phyloP scores from a whole-genome alignment of 805 yeast species.

The Saccharomyces kudriavzevii region DNA sequence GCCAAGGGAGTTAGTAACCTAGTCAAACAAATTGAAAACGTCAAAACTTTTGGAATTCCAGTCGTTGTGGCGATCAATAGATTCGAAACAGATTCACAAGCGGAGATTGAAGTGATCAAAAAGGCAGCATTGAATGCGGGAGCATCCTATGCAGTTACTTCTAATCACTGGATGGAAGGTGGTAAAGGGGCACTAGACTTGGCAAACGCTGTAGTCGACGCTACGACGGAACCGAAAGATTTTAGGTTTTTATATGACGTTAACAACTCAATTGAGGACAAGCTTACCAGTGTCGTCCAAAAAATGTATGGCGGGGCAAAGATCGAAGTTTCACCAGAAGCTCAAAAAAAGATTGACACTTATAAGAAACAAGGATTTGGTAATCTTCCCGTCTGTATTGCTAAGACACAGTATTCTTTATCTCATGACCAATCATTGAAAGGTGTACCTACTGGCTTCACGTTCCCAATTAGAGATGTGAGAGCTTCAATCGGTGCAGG shows the following conservation, averaged over 20 bases:
- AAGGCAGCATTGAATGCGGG: constrained; percentile 84
- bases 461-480: constrained; percentile 88
- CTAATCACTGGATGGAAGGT: constrained; percentile 95
- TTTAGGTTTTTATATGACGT: constrained; percentile 64
- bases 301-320: constrained; percentile 90
- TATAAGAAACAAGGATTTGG: constrained; percentile 85
- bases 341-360: constrained; percentile 69
- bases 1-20: constrained; percentile 77
- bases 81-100: constrained; percentile 72
- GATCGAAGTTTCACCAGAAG: constrained; percentile 75
- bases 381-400: constrained; percentile 89
- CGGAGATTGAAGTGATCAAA: constrained; percentile 72
- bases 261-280: constrained; percentile 67
- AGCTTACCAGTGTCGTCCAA: constrained; percentile 68
- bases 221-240: constrained; percentile 48
- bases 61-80: constrained; percentile 92
- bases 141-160: constrained; percentile 81
- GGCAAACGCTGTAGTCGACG: constrained; percentile 75
- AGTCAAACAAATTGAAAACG: constrained; percentile 83
- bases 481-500: constrained; percentile 96
- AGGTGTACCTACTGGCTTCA: constrained; percentile 93
- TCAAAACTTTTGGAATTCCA: constrained; percentile 76
- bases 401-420: constrained; percentile 93
- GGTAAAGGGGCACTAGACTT: constrained; percentile 81
- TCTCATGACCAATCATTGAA: constrained; percentile 89